Evolutionary conservation across 495 filamentous ascomycete species (phyloP).

Genomic region (Penicillium daleae): DNA sequence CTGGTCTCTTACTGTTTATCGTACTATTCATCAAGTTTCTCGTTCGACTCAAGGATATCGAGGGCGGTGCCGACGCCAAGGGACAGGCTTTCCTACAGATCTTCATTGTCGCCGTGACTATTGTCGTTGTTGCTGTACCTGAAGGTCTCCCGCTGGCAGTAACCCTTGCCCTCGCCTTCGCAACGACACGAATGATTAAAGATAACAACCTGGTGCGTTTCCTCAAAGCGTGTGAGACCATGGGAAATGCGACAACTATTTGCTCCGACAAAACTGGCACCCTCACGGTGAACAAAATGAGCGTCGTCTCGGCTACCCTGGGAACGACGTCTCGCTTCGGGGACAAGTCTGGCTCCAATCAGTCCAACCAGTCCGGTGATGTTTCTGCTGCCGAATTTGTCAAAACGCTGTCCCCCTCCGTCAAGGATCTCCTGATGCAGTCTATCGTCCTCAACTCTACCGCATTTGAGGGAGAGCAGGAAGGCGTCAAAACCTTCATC

Average conservation of each 20-base stretch:
- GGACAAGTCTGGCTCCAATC: conserved; percentile 47
- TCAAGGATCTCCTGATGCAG: conserved; percentile 68
- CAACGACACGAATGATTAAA: conserved; percentile 91
- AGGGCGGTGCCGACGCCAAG: conserved; percentile 66
- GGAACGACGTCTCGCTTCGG: conserved; percentile 70
- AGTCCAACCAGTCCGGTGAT: conserved; percentile 37
- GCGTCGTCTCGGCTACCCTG: conserved; percentile 76
- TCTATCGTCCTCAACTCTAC: conserved; percentile 88
- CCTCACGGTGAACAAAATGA: conserved; percentile 93
- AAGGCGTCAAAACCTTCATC: conserved; percentile 68
- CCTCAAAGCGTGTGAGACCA: conserved; percentile 94
- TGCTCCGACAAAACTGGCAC: conserved; percentile 98
- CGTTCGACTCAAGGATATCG: conserved; percentile 59
- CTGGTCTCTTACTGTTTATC: conserved; percentile 82
- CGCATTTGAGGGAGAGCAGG: conserved; percentile 80
- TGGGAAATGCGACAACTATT: conserved; percentile 96
- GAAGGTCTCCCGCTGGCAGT: conserved; percentile 93
- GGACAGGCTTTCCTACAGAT: conserved; percentile 88
- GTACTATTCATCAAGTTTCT: conserved; percentile 94
- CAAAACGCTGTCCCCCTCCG: conserved; percentile 54
- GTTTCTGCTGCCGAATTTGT: conserved; percentile 63
- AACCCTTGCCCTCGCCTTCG: conserved; percentile 90
- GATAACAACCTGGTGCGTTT: conserved; percentile 94
- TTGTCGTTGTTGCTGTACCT: conserved; percentile 93
- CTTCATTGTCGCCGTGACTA: conserved; percentile 92